Evolutionary conservation across 2,329 filamentous ascomycete genomes (phyloP).

Genomic region (Nemania serpens): DNA sequence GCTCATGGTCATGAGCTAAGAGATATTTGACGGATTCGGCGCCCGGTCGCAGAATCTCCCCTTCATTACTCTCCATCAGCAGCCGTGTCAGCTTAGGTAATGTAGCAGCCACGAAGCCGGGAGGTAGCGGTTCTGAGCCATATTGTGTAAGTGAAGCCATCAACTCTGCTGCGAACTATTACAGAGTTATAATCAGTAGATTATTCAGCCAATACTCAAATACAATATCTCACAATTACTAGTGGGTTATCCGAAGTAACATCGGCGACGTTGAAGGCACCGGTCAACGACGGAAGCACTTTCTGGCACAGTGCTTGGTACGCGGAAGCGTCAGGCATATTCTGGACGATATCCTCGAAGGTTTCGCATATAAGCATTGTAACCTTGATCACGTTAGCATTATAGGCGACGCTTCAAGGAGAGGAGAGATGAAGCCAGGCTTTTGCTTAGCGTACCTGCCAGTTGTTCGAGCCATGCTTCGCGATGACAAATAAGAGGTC

Average conservation of each 20-base stretch:
- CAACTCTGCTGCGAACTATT: constrained; percentile 78
- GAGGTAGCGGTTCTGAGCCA: constrained; percentile 81
- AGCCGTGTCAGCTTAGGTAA: constrained; percentile 87
- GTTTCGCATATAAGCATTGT: constrained; percentile 86
- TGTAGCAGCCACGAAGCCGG: constrained; percentile 81
- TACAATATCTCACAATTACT: constrained; percentile 64
- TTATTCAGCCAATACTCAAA: background rate
- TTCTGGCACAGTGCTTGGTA: constrained; percentile 83
- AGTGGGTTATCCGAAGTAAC: constrained; percentile 84
- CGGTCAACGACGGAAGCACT: constrained; percentile 84
- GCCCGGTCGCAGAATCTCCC: constrained; percentile 83
- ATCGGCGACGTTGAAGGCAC: constrained; percentile 85
- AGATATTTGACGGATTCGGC: constrained; percentile 88
- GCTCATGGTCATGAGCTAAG: constrained; percentile 84
- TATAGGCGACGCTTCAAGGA: background rate
- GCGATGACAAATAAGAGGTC: constrained; percentile 87
- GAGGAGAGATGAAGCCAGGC: background rate
- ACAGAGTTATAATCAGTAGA: constrained; percentile 29
- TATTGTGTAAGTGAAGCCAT: constrained; percentile 80
- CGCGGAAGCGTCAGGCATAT: constrained; percentile 67
- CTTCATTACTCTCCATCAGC: constrained; percentile 82
- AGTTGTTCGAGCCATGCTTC: constrained; percentile 85
- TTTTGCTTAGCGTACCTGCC: constrained; percentile 59
- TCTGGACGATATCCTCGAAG: constrained; percentile 83
- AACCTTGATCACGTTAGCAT: constrained; percentile 48